Evolutionary conservation across 495 filamentous ascomycete species (phyloP).

Genomic region (Xylaria nigripes): DNA sequence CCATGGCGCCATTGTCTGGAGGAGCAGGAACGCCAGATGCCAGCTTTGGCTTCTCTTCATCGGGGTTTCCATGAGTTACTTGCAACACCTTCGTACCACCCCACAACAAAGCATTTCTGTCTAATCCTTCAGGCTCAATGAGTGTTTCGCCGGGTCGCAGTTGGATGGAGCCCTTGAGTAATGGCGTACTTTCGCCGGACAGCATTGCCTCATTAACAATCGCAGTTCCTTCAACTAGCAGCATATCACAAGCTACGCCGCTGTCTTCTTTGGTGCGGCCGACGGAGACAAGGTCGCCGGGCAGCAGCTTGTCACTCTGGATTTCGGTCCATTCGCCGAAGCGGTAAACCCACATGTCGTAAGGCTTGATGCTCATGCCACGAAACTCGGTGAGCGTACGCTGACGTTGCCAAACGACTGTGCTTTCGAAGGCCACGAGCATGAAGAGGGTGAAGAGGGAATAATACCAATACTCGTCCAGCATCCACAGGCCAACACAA

Average conservation of each 20-base stretch:
- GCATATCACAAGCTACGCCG: constrained; percentile 94
- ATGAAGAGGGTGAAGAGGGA: constrained; percentile 98
- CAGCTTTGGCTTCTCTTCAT: constrained; percentile 57
- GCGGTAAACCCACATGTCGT: constrained; percentile 83
- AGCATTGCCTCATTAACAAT: constrained; percentile 99
- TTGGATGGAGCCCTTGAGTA: constrained; percentile 93
- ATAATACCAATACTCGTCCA: constrained; percentile 99
- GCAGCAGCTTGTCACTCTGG: constrained; percentile 86
- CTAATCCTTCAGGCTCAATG: constrained; percentile 82
- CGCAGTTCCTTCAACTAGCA: constrained; percentile 85
- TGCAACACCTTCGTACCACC: constrained; percentile 97
- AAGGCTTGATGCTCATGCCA: constrained; percentile 98
- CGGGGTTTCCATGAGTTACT: constrained; percentile 74
- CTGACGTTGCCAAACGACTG: constrained; percentile 98
- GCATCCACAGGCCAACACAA: constrained; percentile 96
- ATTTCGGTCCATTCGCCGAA: constrained; percentile 80
- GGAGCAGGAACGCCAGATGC: constrained; percentile 62
- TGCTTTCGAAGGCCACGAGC: constrained; percentile 96
- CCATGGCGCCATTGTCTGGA: constrained; percentile 89
- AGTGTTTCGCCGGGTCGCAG: constrained; percentile 76
- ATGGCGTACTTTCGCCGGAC: constrained; percentile 92
- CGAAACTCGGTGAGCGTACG: constrained; percentile 95
- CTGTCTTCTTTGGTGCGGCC: constrained; percentile 94
- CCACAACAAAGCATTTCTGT: constrained; percentile 94
- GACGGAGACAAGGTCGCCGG: constrained; percentile 93